Percentiles rank a stretch among this genome's conserved stretches.
Evolutionary conservation across 2,329 filamentous ascomycete species (phyloP).

Genomic region (Fulvia fulva): DNA sequence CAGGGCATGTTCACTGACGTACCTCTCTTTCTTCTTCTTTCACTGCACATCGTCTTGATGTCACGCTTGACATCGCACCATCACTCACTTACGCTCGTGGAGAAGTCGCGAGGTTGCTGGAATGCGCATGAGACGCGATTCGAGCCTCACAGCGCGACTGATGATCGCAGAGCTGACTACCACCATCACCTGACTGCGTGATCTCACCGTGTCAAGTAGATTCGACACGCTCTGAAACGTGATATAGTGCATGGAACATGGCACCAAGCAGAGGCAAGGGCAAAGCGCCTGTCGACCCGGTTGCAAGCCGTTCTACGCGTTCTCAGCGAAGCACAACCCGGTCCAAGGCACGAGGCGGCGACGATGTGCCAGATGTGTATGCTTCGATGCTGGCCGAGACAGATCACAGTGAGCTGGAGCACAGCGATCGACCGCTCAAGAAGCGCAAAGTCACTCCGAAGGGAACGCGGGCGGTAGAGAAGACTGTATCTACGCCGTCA

Average conservation of each 20-base stretch:
- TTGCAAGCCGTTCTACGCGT: conserved; percentile 1
- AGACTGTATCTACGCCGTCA: neutral
- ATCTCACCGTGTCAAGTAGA: conserved; percentile 12
- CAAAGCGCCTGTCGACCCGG: conserved; percentile 12
- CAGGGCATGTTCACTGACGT: neutral
- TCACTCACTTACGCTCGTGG: neutral
- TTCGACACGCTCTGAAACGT: neutral
- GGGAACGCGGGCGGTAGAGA: neutral
- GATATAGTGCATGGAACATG: conserved; percentile 17
- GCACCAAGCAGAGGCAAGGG: conserved; percentile 30
- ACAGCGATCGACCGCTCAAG: conserved; percentile 26
- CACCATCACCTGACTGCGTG: conserved; percentile 13
- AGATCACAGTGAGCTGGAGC: conserved; percentile 7
- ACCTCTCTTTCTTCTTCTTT: neutral
- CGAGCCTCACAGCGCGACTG: neutral
- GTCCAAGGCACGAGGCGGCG: conserved; percentile 1
- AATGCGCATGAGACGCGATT: neutral
- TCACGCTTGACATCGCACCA: neutral
- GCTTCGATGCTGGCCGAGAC: conserved; percentile 30
- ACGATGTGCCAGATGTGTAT: conserved; percentile 25
- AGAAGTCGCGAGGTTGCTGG: neutral
- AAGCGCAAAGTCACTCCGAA: conserved; percentile 17
- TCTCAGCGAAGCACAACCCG: conserved; percentile 13
- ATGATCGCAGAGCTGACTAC: neutral
- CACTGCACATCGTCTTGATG: neutral